These are phyloP conservation scores for Metschnikowia picachoensis DNA, from an alignment of 805 yeast species.

Conservation along the genomic window DNA sequence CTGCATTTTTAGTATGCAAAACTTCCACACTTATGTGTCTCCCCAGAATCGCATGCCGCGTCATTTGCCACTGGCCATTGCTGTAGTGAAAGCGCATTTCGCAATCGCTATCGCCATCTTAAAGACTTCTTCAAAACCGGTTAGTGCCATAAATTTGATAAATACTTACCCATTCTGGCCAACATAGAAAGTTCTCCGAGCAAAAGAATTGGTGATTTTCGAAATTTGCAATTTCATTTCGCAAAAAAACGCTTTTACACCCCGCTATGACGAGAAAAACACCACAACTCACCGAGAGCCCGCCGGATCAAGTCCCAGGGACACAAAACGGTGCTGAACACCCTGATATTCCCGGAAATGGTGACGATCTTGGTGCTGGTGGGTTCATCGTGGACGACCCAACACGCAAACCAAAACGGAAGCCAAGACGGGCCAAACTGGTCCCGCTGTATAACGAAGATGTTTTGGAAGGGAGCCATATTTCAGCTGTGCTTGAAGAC, in stretches of 20 bases:
- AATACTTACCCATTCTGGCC: too few species aligned
- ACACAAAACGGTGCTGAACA: background rate
- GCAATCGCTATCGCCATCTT: too few species aligned
- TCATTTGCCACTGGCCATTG: too few species aligned
- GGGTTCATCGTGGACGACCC: slow-evolving; percentile 19
- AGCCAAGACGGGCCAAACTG: slow-evolving; percentile 7
- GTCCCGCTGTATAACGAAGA: slow-evolving; percentile 23
- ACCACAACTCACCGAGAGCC: slow-evolving; percentile 1
- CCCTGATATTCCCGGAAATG: background rate
- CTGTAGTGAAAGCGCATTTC: too few species aligned
- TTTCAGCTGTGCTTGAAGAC: background rate
- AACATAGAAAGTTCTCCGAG: background rate
- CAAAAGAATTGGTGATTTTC: too few species aligned
- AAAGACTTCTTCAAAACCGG: too few species aligned
- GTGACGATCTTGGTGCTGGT: slow-evolving; percentile 11
- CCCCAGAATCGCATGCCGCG: too few species aligned
- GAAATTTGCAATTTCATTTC: too few species aligned
- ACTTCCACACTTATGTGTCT: too few species aligned
- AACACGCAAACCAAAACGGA: slow-evolving; percentile 11
- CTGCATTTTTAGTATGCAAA: too few species aligned
- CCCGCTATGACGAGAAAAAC: slow-evolving; percentile 2
- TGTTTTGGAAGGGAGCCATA: slow-evolving; percentile 3
- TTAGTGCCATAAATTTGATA: too few species aligned
- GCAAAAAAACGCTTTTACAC: too few species aligned
- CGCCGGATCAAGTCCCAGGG: background rate